Evolutionary conservation across 2,329 filamentous ascomycete genomes (phyloP).

Genomic region (Hypoxylon sp.): DNA sequence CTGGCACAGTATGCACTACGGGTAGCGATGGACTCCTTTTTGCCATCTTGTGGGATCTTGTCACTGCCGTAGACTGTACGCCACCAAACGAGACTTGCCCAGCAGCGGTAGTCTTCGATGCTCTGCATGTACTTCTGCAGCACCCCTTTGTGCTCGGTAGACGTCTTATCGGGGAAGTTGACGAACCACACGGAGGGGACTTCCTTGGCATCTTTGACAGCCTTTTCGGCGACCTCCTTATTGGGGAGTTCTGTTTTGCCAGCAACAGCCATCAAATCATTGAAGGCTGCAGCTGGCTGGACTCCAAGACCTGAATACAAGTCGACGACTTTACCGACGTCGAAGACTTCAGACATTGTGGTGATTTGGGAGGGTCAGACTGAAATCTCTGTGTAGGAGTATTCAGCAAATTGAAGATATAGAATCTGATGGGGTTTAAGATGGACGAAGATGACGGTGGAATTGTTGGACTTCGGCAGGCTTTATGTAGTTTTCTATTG

Average conservation of each 20-base stretch:
- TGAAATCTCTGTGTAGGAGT: background rate
- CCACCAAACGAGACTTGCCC: background rate
- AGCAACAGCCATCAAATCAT: background rate
- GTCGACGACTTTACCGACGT: background rate
- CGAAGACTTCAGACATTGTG: background rate
- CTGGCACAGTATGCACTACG: background rate
- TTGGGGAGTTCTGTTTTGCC: background rate
- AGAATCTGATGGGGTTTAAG: background rate
- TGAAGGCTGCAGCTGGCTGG: background rate
- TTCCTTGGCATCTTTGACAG: background rate
- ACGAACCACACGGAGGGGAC: background rate
- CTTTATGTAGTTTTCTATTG: background rate
- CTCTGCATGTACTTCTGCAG: background rate
- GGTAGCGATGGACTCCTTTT: background rate
- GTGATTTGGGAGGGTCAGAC: background rate
- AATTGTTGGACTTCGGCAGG: background rate
- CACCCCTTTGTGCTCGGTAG: background rate
- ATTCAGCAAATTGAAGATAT: no score
- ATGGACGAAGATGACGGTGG: background rate
- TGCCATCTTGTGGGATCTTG: background rate
- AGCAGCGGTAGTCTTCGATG: background rate
- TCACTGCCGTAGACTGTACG: background rate
- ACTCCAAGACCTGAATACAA: background rate
- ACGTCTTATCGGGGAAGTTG: background rate
- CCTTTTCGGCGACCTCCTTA: background rate